These are phyloP conservation scores for Piper longum DNA, from an alignment of 164 flowering plant genomes.

Conservation along the genomic window DNA sequence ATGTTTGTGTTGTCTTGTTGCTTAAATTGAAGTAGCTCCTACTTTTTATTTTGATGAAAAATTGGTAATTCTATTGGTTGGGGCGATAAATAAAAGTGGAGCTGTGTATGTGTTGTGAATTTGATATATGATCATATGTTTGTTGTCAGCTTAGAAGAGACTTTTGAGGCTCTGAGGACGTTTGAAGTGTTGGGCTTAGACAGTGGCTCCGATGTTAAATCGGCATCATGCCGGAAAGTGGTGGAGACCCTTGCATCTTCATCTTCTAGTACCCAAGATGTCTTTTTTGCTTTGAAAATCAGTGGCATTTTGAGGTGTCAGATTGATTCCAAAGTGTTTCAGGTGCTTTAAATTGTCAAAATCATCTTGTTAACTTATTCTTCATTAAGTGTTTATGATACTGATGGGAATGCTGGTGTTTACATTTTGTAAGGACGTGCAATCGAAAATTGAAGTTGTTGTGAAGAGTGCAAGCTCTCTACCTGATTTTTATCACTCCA, in stretches of 20 bases:
- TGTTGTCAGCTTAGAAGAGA: constrained; percentile 54
- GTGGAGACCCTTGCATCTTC: constrained; percentile 34
- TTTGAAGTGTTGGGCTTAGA: constrained; percentile 69
- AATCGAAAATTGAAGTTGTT: constrained; percentile 41
- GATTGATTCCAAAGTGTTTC: constrained; percentile 25
- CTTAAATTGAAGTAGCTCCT: neutral
- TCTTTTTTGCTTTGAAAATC: constrained; percentile 52
- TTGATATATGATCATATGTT: neutral
- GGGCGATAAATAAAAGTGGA: neutral
- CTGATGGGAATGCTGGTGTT: constrained; percentile 1
- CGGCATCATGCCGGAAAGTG: constrained; percentile 33
- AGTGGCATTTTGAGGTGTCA: constrained; percentile 51
- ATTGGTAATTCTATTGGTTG: neutral
- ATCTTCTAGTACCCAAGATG: constrained; percentile 42
- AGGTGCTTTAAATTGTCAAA: constrained; percentile 29
- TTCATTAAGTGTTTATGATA: neutral
- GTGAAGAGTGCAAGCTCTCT: constrained; percentile 54
- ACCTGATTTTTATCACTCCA: constrained; percentile 55
- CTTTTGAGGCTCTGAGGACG: constrained; percentile 69
- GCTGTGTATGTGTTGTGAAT: constrained; percentile 2
- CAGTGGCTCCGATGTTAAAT: constrained; percentile 25
- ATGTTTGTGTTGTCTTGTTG: neutral
- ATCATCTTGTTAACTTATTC: neutral
- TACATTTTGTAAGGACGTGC: constrained; percentile 27
- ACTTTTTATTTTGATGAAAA: neutral